These are phyloP conservation scores for Triangularia verruculosa DNA, from an alignment of 2,329 filamentous ascomycete species.

Conservation along the genomic window DNA sequence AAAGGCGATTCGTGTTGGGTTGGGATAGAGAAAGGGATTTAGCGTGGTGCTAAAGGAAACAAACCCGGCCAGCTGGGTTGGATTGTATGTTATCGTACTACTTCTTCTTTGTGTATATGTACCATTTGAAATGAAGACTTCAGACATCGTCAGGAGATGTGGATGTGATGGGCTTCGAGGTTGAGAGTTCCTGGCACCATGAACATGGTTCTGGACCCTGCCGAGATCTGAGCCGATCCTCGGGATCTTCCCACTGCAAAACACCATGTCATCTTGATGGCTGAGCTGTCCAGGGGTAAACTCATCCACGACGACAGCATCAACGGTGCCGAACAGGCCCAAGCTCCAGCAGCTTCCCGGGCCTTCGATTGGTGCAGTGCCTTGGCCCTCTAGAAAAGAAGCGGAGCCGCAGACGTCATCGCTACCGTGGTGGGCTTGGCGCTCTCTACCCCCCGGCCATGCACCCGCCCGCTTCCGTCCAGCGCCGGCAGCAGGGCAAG, in stretches of 20 bases:
- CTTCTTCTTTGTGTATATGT: background rate
- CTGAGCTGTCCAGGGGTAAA: background rate
- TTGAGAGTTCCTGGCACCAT: background rate
- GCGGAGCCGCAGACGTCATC: slow-evolving; percentile 32
- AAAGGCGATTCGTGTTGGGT: background rate
- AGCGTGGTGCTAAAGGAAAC: background rate
- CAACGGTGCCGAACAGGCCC: background rate
- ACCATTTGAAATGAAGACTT: background rate
- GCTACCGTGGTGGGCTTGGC: background rate
- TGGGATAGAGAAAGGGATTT: background rate
- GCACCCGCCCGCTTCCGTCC: background rate
- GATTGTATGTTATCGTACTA: background rate
- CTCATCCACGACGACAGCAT: background rate
- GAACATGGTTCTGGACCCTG: background rate
- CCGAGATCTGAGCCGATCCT: background rate
- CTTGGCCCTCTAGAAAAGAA: background rate
- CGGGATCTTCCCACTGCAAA: background rate
- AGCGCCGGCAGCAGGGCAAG: background rate
- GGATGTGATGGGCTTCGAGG: background rate
- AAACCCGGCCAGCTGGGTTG: background rate
- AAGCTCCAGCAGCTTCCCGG: slow-evolving; percentile 14
- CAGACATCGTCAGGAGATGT: background rate
- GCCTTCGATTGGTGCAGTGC: slow-evolving; percentile 21
- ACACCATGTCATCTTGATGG: slow-evolving; percentile 30
- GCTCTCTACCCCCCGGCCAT: background rate